Conservation (phyloP, 2,329 filamentous ascomycete genomes). For the Fusarium solani-melongenae region DNA sequence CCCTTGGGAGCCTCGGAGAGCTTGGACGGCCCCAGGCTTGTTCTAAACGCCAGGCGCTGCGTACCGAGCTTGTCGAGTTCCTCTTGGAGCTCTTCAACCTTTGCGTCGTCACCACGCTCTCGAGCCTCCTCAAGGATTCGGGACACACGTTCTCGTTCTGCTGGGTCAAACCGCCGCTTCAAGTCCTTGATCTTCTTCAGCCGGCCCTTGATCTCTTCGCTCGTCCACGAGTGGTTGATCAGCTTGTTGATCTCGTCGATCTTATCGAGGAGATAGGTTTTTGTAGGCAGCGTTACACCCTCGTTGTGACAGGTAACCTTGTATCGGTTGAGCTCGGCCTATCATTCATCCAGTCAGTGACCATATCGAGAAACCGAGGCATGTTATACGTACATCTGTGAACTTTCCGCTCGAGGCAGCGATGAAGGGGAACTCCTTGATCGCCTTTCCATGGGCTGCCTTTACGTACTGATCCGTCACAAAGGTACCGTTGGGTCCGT, state of each 20-base stretch:
- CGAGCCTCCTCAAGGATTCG: constrained; percentile 75
- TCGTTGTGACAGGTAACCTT: constrained; percentile 79
- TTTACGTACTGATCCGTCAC: constrained; percentile 87
- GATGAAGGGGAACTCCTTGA: constrained; percentile 90
- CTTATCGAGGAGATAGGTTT: constrained; percentile 74
- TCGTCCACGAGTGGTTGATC: constrained; percentile 83
- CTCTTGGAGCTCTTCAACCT: constrained; percentile 64
- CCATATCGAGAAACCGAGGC: not conserved
- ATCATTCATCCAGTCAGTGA: constrained; percentile 40
- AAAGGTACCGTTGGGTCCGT: constrained; percentile 80
- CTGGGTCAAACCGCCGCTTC: constrained; percentile 72
- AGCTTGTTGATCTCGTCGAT: constrained; percentile 83
- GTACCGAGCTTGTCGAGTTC: constrained; percentile 72
- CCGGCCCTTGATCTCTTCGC: constrained; percentile 83
- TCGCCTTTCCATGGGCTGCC: constrained; percentile 83
- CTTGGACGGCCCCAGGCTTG: constrained; percentile 67
- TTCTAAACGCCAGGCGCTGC: constrained; percentile 80
- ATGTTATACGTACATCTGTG: constrained; percentile 72
- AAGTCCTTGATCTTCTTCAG: constrained; percentile 77
- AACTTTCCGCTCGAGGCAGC: constrained; percentile 87
- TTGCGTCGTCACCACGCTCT: constrained; percentile 70
- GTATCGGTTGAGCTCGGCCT: constrained; percentile 86
- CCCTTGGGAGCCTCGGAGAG: constrained; percentile 60
- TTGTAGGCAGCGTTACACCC: constrained; percentile 78
- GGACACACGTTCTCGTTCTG: constrained; percentile 75